Base-by-base conservation (phyloP, 768 basidiomycete genomes). In the Termitomyces eurrhizus region DNA sequence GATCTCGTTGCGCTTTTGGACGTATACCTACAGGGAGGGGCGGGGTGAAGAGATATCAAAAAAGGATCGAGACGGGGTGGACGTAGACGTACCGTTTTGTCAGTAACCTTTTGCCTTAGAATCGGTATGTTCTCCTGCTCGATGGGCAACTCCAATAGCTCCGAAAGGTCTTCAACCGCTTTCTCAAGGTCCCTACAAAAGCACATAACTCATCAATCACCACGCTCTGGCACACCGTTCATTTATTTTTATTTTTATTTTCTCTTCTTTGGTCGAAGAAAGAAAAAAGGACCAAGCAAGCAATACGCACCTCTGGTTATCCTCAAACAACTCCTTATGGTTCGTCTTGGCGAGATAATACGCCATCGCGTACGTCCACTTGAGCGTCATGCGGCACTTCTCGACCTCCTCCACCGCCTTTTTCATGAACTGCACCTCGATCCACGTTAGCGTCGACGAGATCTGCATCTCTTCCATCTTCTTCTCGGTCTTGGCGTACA, bases 381-480 rank as follows among this genome's bases (percentile, higher is more conserved):
- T 98, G 60, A 99, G 85, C 42, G 96, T 98, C 79, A 87, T 92
- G 32, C 97, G 86, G 75, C 97, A 92, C 72, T 88, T 88, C 67
- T 89, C 84, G 42, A 92, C 84, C 72, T 90, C 89, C 69, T 98
- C 97, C 4, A 98, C 95, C 0, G 97, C 97, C 74, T 95, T 95
- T 80, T 94, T 95, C 83, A 97, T 95, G 75, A 99, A 99, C 75
- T 98, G 96, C 35, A 88, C 95, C 75, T 99, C 95, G 66, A 99
- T 99, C 97, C 97, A 99, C 2, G 94, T 95, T 42, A 99, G 76
- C 58, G 87, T 82, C 2, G 93, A 94, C 12, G 88, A 89, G 64
- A 94, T 83, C 78, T 98, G 97, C 90, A 98, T 96, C 75, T 97
- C 94, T 74, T 98, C 95, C 97, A 99, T 99, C 87, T 98, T 98